Evolutionary conservation across 1,284 basidiomycete species (phyloP).

Genomic region (Mycena citricolor): DNA sequence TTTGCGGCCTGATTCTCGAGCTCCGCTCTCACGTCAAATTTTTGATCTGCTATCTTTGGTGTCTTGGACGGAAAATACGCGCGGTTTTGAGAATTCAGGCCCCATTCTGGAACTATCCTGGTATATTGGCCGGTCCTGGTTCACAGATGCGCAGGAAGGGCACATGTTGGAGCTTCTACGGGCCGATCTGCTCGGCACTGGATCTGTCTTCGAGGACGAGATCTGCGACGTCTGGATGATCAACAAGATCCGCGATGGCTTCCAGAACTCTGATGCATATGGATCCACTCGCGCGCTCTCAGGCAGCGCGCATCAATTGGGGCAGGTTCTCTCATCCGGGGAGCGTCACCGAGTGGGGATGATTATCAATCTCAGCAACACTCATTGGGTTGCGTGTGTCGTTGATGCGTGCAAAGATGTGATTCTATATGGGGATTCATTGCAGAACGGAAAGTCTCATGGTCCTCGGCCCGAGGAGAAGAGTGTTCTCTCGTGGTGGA

Average conservation of each 20-base stretch:
- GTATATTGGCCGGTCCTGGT: neutral
- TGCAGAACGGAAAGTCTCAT: constrained; percentile 11
- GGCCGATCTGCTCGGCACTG: too few species aligned
- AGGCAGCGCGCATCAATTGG: neutral
- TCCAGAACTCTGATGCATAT: neutral
- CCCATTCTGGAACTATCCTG: neutral
- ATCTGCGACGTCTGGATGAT: too few species aligned
- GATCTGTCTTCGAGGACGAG: too few species aligned
- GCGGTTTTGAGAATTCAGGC: neutral
- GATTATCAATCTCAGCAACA: constrained; percentile 7
- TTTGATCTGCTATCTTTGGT: too few species aligned
- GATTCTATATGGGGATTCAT: constrained; percentile 27
- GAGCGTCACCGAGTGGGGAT: constrained; percentile 3
- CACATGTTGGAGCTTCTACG: neutral
- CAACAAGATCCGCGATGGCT: neutral
- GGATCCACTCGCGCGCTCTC: neutral
- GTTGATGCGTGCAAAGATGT: constrained; percentile 19
- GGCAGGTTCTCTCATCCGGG: neutral
- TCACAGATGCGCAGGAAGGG: constrained; percentile 1
- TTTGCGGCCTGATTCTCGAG: too few species aligned
- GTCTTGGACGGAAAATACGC: neutral
- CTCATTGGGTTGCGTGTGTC: constrained; percentile 26
- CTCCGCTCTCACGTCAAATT: too few species aligned
- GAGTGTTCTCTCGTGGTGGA: constrained; percentile 26
- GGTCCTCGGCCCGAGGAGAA: constrained; percentile 10